Base-by-base conservation (phyloP, 2,329 filamentous ascomycete genomes). In the Gnomoniopsis sp. region DNA sequence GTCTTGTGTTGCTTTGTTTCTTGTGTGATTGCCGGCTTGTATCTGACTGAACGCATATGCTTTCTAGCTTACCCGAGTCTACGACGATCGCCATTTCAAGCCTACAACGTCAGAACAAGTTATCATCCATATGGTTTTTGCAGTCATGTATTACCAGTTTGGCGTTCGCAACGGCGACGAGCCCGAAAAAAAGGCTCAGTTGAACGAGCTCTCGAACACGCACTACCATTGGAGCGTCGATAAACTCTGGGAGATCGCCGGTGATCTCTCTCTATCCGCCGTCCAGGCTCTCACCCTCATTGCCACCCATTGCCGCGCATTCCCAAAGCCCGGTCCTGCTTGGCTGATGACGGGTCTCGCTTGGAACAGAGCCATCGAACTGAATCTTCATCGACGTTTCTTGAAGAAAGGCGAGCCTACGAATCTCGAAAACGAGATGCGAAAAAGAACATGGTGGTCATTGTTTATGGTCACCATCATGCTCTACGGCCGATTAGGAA, bases 391-490 rank as follows among this genome's bases (percentile, higher is more conserved):
- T 69, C 82, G 90, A 44, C 87, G 86, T n/a, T 79, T 81, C 14
- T 87, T 85, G 63, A 71, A 72, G 3, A 72, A 75, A 0, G 73
- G 72, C 8, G 74, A 77, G 55, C 70, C 68, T 15, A 82, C 79
- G 1, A 79, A 76, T n/a, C 78, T 92, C 1, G 84, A 88, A 6
- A 83, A 89, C 60, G 90, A 96, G 60, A 80, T 93, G 72, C 82
- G 90, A 23, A 93, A 93, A 73, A 81, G 91, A 17, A 80, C 87
- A 0, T 96, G 91, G 78, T 96, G 90, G 88, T 80, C 80, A 6
- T 79, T 93, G 12, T 73, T 92, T 44, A 77, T 81, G 6, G 78
- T 92, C 15, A 81, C 86, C 60, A 79, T 89, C 11, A 85, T 84
- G n/a, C 76, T 93, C 11, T 86, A 86, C 65, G 89, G 89, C 21